phyloP scores from a whole-genome alignment of 176 grass and related monocot genomes.

The Triticum turgidum region DNA sequence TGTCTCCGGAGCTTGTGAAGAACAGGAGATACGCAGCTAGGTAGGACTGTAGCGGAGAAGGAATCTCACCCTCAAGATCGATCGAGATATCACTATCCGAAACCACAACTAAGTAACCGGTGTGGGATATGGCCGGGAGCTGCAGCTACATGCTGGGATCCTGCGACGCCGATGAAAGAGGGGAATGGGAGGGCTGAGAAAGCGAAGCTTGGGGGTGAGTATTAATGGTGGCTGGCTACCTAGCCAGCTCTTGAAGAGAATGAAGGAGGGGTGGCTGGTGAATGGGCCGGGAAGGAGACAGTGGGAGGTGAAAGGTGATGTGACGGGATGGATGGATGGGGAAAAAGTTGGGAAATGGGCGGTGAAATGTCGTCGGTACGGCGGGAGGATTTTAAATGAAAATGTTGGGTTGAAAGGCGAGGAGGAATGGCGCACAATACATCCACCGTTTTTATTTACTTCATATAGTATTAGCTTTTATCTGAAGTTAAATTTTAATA shows the following conservation, averaged over 20 bases:
- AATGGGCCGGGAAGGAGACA: constrained; percentile 18
- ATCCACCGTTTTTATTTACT: too few species aligned
- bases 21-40: background rate
- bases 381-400: background rate
- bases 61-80: background rate
- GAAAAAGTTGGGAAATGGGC: background rate
- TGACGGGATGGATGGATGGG: constrained; percentile 39
- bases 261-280: background rate
- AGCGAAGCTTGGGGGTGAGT: constrained; percentile 11
- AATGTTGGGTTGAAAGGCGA: background rate
- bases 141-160: constrained; percentile 2
- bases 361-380: constrained; percentile 59
- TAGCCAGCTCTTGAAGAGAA: background rate
- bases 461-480: too few species aligned
- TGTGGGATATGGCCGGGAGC: background rate
- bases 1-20: background rate
- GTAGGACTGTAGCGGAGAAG: background rate
- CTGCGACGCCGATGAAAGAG: background rate
- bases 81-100: background rate
- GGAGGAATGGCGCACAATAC: background rate
- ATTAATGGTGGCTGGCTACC: constrained; percentile 25
- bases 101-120: background rate
- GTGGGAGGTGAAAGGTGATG: constrained; percentile 68
- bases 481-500: too few species aligned
- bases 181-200: background rate